These are phyloP conservation scores for Daldinia decipiens DNA, from an alignment of 495 filamentous ascomycete species.

Conservation along the genomic window DNA sequence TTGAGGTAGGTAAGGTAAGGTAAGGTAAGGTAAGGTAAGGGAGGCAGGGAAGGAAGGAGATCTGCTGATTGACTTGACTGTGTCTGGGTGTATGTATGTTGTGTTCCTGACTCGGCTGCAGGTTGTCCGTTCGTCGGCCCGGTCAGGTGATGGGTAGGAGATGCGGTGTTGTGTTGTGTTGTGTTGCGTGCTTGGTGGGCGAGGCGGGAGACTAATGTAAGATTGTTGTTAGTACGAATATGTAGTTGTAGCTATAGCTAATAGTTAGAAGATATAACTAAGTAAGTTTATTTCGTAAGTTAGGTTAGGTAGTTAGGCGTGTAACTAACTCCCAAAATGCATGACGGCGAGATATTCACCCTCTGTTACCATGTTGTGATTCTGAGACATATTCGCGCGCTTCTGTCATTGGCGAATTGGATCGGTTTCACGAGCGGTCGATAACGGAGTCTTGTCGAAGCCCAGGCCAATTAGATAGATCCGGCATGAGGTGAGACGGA, in stretches of 20 bases:
- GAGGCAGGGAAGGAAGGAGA: too few species aligned
- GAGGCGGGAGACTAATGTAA: background rate
- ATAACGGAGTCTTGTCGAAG: background rate
- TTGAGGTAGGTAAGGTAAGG: background rate
- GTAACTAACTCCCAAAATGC: too few species aligned
- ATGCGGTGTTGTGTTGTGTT: conserved; percentile 19
- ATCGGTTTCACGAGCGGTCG: background rate
- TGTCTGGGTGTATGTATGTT: background rate
- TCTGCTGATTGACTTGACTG: background rate
- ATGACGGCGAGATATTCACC: background rate
- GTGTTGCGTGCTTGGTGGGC: background rate
- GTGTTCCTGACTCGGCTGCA: conserved; percentile 7
- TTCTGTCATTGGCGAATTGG: background rate
- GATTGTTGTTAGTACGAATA: background rate
- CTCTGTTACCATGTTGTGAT: too few species aligned
- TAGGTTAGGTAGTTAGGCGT: too few species aligned
- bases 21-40: background rate
- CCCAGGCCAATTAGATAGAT: background rate
- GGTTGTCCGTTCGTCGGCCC: background rate
- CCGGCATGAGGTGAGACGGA: background rate
- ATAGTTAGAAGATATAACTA: background rate
- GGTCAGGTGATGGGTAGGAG: conserved; percentile 29
- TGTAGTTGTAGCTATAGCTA: background rate
- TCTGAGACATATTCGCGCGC: background rate
- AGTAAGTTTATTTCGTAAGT: background rate